Percentiles rank a stretch among this genome's conserved stretches.
These are phyloP conservation scores for Pisolithus microcarpus DNA, from an alignment of 768 basidiomycete genomes.

Conservation along the genomic window DNA sequence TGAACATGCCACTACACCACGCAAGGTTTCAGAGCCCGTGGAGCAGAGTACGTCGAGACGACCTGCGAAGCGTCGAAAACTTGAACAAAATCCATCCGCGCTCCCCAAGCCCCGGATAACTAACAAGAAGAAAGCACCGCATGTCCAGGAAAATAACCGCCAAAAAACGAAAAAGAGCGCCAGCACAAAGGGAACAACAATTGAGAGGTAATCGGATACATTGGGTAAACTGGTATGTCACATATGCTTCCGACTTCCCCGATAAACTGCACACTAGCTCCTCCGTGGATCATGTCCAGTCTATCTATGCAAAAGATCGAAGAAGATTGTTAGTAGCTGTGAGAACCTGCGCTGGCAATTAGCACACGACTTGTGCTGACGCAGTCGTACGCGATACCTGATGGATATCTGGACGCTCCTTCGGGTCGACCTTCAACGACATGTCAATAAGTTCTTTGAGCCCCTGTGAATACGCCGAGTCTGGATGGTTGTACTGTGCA, in stretches of 20 bases:
- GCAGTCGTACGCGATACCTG: constrained; percentile 40
- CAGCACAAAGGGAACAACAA: too few species aligned
- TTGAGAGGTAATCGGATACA: too few species aligned
- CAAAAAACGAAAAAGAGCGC: background rate
- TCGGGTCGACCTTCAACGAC: constrained; percentile 79
- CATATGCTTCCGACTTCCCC: background rate
- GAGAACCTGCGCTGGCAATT: constrained; percentile 45
- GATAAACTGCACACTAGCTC: background rate
- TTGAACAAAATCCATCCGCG: background rate
- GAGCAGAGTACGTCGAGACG: constrained; percentile 1
- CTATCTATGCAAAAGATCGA: constrained; percentile 43
- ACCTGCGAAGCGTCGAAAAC: constrained; percentile 13
- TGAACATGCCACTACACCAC: background rate
- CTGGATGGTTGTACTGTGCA: constrained; percentile 87
- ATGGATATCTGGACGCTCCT: constrained; percentile 79
- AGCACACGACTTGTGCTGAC: constrained; percentile 1
- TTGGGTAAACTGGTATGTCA: background rate
- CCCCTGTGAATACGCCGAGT: constrained; percentile 79
- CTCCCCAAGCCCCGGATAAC: background rate
- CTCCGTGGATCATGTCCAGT: background rate
- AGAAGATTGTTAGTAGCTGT: constrained; percentile 56
- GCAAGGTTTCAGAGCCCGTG: background rate
- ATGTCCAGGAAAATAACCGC: background rate
- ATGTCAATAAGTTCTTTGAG: constrained; percentile 74
- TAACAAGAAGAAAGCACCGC: background rate